Evolutionary conservation across 495 filamentous ascomycete genomes (phyloP).

Genomic region (Aspergillus haitiensis): DNA sequence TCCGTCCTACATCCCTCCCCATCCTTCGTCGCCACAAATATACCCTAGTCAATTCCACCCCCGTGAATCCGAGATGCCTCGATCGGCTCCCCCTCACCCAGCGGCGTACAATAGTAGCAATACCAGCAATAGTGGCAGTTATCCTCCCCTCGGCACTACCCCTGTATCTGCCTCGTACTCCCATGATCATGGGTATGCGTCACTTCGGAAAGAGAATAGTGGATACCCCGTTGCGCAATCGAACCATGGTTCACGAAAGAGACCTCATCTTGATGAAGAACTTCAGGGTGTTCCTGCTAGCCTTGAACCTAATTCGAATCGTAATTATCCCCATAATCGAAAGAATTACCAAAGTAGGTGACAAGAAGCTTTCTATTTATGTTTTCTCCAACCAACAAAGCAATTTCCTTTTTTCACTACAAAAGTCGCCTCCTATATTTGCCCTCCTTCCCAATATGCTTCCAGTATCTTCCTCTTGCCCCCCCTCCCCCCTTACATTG

Average conservation of each 20-base stretch:
- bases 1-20: conserved; percentile 24
- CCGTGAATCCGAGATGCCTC: conserved; percentile 31
- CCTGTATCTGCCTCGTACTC: conserved; percentile 19
- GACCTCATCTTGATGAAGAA: conserved; percentile 22
- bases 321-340: conserved; percentile 21
- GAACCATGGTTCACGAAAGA: conserved; percentile 25
- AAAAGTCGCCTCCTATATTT: too few species aligned
- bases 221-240: conserved; percentile 25
- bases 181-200: conserved; percentile 24
- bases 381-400: neutral
- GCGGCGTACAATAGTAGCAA: conserved; percentile 21
- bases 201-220: conserved; percentile 24
- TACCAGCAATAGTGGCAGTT: neutral
- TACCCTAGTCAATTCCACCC: conserved; percentile 28
- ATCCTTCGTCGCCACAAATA: conserved; percentile 12
- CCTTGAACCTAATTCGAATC: conserved; percentile 23
- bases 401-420: neutral
- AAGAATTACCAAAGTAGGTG: conserved; percentile 36
- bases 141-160: conserved; percentile 27
- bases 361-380: conserved; percentile 1
- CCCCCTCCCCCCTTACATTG: too few species aligned
- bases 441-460: too few species aligned
- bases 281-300: conserved; percentile 27
- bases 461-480: too few species aligned
- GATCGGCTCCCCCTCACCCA: conserved; percentile 14